Percentiles rank a stretch among this genome's conserved stretches.
Evolutionary conservation across 2,329 filamentous ascomycete genomes (phyloP).

Genomic region (Pleomassaria siparia): DNA sequence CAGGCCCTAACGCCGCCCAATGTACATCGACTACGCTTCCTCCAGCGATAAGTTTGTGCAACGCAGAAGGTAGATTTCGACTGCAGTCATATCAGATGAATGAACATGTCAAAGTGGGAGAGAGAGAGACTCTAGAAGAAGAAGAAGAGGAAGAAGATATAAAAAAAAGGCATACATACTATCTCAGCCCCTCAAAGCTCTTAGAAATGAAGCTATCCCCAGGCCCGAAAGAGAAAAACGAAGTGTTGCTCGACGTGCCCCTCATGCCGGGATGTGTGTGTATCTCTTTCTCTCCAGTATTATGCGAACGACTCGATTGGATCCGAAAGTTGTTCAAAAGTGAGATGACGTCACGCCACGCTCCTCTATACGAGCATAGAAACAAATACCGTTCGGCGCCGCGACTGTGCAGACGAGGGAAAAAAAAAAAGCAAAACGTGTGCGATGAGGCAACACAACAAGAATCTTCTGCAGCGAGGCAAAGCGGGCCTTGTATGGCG

Average conservation of each 20-base stretch:
- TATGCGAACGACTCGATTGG: too few species aligned
- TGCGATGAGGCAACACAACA: not conserved
- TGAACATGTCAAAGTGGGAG: too few species aligned
- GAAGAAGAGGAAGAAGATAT: too few species aligned
- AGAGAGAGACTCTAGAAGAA: too few species aligned
- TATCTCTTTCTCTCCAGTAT: too few species aligned
- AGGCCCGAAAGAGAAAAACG: constrained; percentile 39
- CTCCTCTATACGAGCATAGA: not conserved
- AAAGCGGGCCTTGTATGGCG: not conserved
- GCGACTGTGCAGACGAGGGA: not conserved
- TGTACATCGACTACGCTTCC: constrained; percentile 30
- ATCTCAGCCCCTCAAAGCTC: constrained; percentile 31
- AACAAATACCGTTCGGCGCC: not conserved
- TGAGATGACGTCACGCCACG: constrained; percentile 34
- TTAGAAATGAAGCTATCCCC: constrained; percentile 37
- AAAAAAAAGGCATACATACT: constrained; percentile 22
- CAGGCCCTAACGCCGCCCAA: constrained; percentile 34
- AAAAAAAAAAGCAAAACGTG: constrained; percentile 1
- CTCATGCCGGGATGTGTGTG: constrained; percentile 25
- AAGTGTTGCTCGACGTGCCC: constrained; percentile 20
- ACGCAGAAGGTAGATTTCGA: constrained; percentile 30
- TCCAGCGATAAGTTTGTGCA: constrained; percentile 27
- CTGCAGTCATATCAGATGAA: constrained; percentile 18
- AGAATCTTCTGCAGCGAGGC: not conserved
- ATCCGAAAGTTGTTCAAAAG: not conserved